Base-by-base conservation (phyloP, 2,329 filamentous ascomycete species). In the Fusarium poae region DNA sequence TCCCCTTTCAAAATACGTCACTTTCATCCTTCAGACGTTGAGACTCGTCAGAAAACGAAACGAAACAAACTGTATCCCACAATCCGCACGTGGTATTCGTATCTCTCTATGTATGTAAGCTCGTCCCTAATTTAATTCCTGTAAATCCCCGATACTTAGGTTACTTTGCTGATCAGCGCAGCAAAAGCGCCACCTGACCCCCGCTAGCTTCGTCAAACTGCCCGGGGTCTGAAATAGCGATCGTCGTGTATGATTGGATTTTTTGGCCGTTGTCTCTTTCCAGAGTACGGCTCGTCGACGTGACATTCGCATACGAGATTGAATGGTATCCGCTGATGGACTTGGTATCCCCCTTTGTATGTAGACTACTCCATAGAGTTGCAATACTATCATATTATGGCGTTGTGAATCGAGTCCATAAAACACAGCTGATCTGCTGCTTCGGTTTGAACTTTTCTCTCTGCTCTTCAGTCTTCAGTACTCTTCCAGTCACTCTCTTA, bases 401-500 rank as follows among this genome's bases (percentile, higher is more conserved):
- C 20, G 25, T 45, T 21, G 43, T 21, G 6, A 23, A 25, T 20
- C 21, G n/a, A 29, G 25, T 18, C 15, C 35, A 52, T 67, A 67
- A 64, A 67, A 48, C 18, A 48, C 9, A 43, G 34, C 39, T 6
- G 1, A n/a, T 44, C 35, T 54, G 58, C 65, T 51, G 29, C 46
- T 49, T 20, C 1, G 12, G 9, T 16, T 27, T 15, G 5, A 10
- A 45, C 15, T 10, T 21, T 21, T 15, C 37, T 34, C 29, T 60
- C 23, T 57, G 30, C 35, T 42, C 51, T 50, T 13, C 44, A 68
- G 63, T 44, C 50, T 49, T 50, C 46, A 58, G 29, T 49, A 64
- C 52, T 55, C 62, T 56, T 42, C 39, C 34, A 62, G 61, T 69
- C 68, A 71, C 68, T 71, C 68, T 57, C 61, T 68, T 66, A 51